These are phyloP conservation scores for Tulasnella sp. DNA, from an alignment of 768 basidiomycete genomes.

Conservation along the genomic window DNA sequence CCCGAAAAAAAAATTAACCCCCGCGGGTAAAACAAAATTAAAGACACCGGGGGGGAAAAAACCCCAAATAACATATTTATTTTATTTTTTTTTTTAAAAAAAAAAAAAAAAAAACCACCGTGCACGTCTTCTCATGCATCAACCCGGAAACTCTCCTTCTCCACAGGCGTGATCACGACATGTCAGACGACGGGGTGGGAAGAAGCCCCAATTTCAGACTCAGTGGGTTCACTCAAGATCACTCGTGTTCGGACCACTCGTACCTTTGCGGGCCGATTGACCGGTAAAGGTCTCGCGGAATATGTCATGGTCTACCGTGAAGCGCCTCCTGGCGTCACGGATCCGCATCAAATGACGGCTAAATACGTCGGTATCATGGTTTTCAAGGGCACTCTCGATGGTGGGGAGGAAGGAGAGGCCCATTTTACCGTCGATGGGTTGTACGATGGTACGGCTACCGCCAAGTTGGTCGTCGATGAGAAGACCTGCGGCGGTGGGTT, in stretches of 20 bases:
- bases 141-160: no score
- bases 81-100: no score
- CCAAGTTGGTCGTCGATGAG: slow-evolving; percentile 17
- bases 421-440: slow-evolving; percentile 1
- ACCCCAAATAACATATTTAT: no score
- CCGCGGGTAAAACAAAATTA: no score
- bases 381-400: slow-evolving; percentile 19
- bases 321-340: not conserved
- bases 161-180: not conserved
- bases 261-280: slow-evolving; percentile 14
- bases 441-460: not conserved
- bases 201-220: not conserved
- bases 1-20: no score
- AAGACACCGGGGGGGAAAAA: no score
- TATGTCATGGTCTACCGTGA: slow-evolving; percentile 18
- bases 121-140: not conserved
- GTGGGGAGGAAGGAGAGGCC: slow-evolving; percentile 14
- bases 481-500: slow-evolving; percentile 11
- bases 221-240: slow-evolving; percentile 3
- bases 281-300: slow-evolving; percentile 16
- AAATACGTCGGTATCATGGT: slow-evolving; percentile 10
- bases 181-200: not conserved
- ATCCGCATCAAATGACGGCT: slow-evolving; percentile 16
- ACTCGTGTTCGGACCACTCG: slow-evolving; percentile 20
- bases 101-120: no score